Percentiles rank a stretch among this genome's conserved stretches.
Evolutionary conservation across 2,329 filamentous ascomycete genomes (phyloP).

Genomic region (Xylaria sp.): DNA sequence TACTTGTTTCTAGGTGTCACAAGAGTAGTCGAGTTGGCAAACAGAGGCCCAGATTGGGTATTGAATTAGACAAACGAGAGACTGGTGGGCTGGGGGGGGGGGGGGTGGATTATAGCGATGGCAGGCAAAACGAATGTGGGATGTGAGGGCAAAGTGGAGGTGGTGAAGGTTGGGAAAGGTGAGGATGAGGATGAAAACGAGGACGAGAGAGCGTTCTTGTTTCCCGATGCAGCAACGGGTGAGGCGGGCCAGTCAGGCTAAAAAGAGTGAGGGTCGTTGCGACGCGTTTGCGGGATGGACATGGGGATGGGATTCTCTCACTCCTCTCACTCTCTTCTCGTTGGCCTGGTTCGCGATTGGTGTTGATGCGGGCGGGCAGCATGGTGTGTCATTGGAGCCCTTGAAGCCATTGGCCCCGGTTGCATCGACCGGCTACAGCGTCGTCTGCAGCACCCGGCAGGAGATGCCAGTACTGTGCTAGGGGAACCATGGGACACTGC

Average conservation of each 20-base stretch:
- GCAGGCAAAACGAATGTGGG: slow-evolving; percentile 3
- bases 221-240: slow-evolving; percentile 23
- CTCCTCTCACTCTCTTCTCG: slow-evolving; percentile 9
- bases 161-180: background rate
- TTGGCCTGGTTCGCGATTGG: slow-evolving; percentile 24
- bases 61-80: background rate
- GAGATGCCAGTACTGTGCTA: background rate
- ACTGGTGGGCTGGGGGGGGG: slow-evolving; percentile 12
- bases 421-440: background rate
- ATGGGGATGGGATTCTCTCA: too few species aligned
- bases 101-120: background rate
- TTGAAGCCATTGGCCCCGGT: too few species aligned
- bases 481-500: too few species aligned
- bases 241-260: slow-evolving; percentile 27
- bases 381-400: background rate
- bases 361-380: slow-evolving; percentile 13
- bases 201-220: slow-evolving; percentile 16
- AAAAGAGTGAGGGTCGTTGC: slow-evolving; percentile 23
- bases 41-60: background rate
- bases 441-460: background rate
- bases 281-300: slow-evolving; percentile 25
- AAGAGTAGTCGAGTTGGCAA: background rate
- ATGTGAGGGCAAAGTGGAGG: slow-evolving; percentile 3
- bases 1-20: slow-evolving; percentile 1
- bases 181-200: slow-evolving; percentile 1